phyloP scores from a whole-genome alignment of 441 rosid species.

The Bocquillonia castaneifolia region DNA sequence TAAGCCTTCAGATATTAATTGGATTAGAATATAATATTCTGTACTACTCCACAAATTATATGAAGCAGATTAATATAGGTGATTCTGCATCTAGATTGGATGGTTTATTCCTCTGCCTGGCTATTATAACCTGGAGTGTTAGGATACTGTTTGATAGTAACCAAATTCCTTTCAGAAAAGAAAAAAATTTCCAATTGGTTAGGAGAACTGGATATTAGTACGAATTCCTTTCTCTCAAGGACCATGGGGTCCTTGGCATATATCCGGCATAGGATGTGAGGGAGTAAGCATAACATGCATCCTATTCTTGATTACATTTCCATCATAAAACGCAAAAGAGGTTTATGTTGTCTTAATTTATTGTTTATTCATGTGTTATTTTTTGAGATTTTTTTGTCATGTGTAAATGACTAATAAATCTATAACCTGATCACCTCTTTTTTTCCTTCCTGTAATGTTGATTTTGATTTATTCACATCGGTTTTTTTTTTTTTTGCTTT shows the following conservation, averaged over 20 bases:
- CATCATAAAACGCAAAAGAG: too few relatives aligned
- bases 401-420: neutral
- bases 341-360: too few relatives aligned
- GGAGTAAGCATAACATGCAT: too few relatives aligned
- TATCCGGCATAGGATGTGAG: neutral
- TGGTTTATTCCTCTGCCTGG: neutral
- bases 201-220: neutral
- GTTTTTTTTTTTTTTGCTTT: neutral
- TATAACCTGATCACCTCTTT: neutral
- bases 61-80: too few relatives aligned
- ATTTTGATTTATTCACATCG: neutral
- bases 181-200: neutral
- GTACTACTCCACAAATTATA: too few relatives aligned
- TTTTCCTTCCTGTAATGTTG: neutral
- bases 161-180: neutral
- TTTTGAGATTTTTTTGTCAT: neutral
- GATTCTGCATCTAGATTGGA: neutral
- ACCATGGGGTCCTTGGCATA: neutral
- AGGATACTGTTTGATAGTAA: neutral
- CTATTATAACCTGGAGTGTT: conserved; percentile 1
- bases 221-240: neutral
- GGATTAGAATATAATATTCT: too few relatives aligned
- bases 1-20: too few relatives aligned
- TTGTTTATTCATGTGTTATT: neutral
- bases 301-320: too few relatives aligned